Evolutionary conservation across 2,329 filamentous ascomycete genomes (phyloP).

Genomic region (Cladosporium sp.): DNA sequence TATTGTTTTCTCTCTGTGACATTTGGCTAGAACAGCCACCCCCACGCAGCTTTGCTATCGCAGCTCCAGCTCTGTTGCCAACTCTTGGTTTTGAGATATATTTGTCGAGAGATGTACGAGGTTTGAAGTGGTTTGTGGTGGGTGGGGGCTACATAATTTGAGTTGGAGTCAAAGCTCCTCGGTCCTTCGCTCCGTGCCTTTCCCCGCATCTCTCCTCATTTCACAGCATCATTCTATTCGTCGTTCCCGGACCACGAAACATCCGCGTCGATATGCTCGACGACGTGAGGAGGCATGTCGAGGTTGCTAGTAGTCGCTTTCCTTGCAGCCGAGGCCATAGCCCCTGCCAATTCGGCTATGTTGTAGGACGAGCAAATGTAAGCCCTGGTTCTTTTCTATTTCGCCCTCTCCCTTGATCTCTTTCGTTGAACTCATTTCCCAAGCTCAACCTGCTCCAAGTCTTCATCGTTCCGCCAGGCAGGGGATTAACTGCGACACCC

Average conservation of each 20-base stretch:
- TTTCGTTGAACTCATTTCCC: background rate
- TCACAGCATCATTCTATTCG: background rate
- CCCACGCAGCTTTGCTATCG: too few relatives aligned
- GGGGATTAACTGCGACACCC: background rate
- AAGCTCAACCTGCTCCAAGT: slow-evolving; percentile 3
- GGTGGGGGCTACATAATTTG: too few relatives aligned
- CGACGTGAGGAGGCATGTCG: background rate
- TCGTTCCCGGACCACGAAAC: background rate
- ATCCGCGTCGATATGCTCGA: background rate
- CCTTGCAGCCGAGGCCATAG: too few relatives aligned
- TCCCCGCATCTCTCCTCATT: background rate
- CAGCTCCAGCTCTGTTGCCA: too few relatives aligned
- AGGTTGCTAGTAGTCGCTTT: background rate
- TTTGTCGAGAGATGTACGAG: too few relatives aligned
- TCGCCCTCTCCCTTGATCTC: background rate
- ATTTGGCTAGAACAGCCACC: background rate
- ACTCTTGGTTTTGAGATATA: background rate
- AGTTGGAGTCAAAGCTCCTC: too few relatives aligned
- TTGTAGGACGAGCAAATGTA: background rate
- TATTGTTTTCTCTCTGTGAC: background rate
- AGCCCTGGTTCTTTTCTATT: background rate
- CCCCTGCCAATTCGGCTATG: too few relatives aligned
- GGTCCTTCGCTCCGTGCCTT: too few relatives aligned
- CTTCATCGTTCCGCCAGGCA: too few relatives aligned
- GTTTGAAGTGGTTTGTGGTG: too few relatives aligned